These are phyloP conservation scores for Butyriboletus appendiculatus DNA, from an alignment of 1,284 basidiomycete genomes.

Conservation along the genomic window DNA sequence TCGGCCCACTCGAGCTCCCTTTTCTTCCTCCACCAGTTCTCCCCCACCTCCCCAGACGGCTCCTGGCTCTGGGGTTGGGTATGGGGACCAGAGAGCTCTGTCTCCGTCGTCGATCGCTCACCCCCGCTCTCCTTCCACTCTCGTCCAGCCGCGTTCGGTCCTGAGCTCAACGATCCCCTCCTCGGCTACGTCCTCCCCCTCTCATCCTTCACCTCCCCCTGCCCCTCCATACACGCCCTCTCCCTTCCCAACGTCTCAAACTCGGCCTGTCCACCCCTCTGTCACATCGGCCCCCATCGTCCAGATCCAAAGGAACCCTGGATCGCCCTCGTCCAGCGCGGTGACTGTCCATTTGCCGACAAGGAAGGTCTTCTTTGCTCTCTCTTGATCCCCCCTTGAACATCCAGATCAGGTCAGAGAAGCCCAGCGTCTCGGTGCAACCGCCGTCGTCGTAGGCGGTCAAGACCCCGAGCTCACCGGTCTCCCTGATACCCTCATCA, in stretches of 20 bases:
- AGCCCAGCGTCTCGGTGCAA: constrained; percentile 82
- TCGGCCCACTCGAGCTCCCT: neutral
- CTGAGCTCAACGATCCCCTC: constrained; percentile 66
- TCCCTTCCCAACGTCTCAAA: constrained; percentile 39
- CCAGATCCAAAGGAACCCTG: constrained; percentile 67
- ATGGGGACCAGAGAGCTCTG: constrained; percentile 77
- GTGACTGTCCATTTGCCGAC: constrained; percentile 84
- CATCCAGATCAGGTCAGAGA: constrained; percentile 47
- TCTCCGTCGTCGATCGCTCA: constrained; percentile 73
- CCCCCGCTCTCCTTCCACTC: constrained; percentile 67
- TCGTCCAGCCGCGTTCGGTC: constrained; percentile 70
- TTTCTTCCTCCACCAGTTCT: constrained; percentile 25
- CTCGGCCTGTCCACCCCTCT: constrained; percentile 65
- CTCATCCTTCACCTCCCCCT: constrained; percentile 65
- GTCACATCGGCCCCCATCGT: constrained; percentile 50
- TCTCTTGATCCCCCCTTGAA: neutral
- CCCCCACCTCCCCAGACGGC: constrained; percentile 42
- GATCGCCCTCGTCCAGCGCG: constrained; percentile 87
- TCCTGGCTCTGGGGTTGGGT: constrained; percentile 62
- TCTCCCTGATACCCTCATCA: constrained; percentile 77
- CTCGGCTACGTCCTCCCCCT: constrained; percentile 79
- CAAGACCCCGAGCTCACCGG: constrained; percentile 64
- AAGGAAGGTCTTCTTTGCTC: constrained; percentile 50
- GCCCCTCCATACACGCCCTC: constrained; percentile 27
- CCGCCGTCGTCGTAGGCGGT: constrained; percentile 88